Evolutionary conservation across 257 asterid genomes (phyloP).

Genomic region (Solanum chiquidenum): DNA sequence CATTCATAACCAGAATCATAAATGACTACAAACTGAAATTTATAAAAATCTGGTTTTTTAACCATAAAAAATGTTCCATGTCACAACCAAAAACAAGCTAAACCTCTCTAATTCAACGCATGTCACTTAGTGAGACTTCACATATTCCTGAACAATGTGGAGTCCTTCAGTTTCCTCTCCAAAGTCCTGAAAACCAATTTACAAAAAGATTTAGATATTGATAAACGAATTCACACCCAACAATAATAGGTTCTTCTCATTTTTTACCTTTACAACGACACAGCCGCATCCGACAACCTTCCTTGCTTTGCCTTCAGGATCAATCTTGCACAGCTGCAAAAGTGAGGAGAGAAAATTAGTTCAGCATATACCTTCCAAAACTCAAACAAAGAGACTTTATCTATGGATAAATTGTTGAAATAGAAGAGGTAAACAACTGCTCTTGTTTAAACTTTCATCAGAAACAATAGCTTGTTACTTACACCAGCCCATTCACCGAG

Average conservation of each 20-base stretch:
- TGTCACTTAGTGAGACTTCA: conserved; percentile 35
- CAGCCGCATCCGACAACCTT: conserved; percentile 64
- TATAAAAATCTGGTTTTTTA: neutral
- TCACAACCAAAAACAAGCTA: neutral
- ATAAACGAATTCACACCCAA: neutral
- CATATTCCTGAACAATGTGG: conserved; percentile 61
- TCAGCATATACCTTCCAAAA: neutral
- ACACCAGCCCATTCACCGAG: conserved; percentile 79
- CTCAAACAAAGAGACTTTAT: neutral
- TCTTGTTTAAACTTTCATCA: neutral
- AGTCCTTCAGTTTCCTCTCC: conserved; percentile 79
- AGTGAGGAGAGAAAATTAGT: neutral
- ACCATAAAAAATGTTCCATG: neutral
- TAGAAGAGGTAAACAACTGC: neutral
- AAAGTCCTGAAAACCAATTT: conserved; percentile 40
- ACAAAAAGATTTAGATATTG: neutral
- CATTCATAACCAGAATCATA: neutral
- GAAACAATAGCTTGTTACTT: conserved; percentile 11
- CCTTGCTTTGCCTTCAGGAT: conserved; percentile 75
- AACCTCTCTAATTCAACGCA: neutral
- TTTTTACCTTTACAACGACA: conserved; percentile 55
- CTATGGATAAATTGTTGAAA: neutral
- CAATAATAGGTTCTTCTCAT: neutral
- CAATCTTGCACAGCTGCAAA: conserved; percentile 65
- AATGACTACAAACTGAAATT: neutral